These are phyloP conservation scores for Zymoseptoria pseudotritici DNA, from an alignment of 2,329 filamentous ascomycete species.

Conservation along the genomic window DNA sequence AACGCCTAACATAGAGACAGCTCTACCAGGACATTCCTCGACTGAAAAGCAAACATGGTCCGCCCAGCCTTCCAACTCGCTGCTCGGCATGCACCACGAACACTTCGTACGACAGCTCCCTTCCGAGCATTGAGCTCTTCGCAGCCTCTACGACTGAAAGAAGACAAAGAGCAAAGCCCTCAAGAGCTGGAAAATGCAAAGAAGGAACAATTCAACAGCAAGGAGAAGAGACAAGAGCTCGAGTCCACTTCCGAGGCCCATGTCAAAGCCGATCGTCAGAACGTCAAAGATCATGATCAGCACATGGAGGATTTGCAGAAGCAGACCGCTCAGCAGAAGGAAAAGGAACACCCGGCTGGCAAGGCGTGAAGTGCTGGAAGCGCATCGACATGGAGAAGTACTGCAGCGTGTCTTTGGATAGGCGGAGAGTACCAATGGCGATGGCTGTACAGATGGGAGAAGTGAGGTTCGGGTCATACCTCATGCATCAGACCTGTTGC, in stretches of 20 bases:
- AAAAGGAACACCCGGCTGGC: constrained; percentile 30
- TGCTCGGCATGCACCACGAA: neutral
- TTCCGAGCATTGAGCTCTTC: constrained; percentile 26
- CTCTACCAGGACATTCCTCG: neutral
- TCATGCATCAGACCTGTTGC: too few relatives aligned
- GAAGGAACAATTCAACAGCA: constrained; percentile 38
- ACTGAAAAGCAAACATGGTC: neutral
- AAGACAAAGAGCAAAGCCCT: constrained; percentile 31
- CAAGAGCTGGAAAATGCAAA: constrained; percentile 38
- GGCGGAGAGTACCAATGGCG: neutral
- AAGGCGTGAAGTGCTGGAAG: constrained; percentile 10
- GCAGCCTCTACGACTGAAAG: constrained; percentile 31
- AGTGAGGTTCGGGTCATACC: neutral
- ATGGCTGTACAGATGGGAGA: neutral
- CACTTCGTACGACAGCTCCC: neutral
- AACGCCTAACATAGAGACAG: neutral
- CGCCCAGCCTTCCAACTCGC: neutral
- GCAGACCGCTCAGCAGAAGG: constrained; percentile 34
- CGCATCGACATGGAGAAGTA: neutral
- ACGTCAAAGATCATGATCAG: constrained; percentile 35
- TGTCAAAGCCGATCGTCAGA: constrained; percentile 37
- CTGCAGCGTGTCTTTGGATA: neutral
- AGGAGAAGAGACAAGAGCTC: constrained; percentile 36
- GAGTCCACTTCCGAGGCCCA: constrained; percentile 35
- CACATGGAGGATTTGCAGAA: constrained; percentile 41